These are phyloP conservation scores for Podospora pseudopauciseta DNA, from an alignment of 495 filamentous ascomycete genomes.

Conservation along the genomic window DNA sequence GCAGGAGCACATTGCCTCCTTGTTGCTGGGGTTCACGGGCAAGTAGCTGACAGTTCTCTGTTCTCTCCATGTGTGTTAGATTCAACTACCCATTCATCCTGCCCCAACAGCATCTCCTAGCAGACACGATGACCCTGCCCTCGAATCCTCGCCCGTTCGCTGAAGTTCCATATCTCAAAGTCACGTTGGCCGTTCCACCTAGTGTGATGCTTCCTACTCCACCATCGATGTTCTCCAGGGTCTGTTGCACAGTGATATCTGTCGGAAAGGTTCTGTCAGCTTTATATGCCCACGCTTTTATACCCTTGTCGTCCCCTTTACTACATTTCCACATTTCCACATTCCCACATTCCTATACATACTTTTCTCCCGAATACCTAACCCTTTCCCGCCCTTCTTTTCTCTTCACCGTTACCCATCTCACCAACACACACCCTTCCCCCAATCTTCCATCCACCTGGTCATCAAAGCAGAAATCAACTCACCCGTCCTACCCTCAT, in stretches of 20 bases:
- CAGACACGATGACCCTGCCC: background rate
- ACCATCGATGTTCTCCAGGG: background rate
- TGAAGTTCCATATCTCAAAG: background rate
- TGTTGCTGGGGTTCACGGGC: too few relatives aligned
- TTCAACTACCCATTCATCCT: background rate
- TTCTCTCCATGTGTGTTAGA: too few relatives aligned
- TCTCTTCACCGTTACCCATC: too few relatives aligned
- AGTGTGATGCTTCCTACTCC: background rate
- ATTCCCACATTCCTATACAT: background rate
- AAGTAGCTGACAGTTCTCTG: too few relatives aligned
- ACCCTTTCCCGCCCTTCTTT: too few relatives aligned
- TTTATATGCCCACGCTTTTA: background rate
- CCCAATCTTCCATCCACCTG: too few relatives aligned
- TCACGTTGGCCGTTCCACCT: background rate
- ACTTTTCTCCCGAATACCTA: too few relatives aligned
- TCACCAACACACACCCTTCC: too few relatives aligned
- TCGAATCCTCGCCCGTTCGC: conserved; percentile 3
- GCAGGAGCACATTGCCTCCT: too few relatives aligned
- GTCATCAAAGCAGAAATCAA: background rate
- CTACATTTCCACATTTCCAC: background rate
- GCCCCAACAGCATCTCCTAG: background rate
- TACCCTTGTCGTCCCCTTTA: too few relatives aligned
- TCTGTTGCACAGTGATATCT: conserved; percentile 10
- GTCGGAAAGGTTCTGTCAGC: background rate
- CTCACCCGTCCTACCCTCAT: background rate